Percentiles rank a stretch among this genome's conserved stretches.
Conservation (phyloP, 768 basidiomycete genomes). For the Tremella yokohamensis region DNA sequence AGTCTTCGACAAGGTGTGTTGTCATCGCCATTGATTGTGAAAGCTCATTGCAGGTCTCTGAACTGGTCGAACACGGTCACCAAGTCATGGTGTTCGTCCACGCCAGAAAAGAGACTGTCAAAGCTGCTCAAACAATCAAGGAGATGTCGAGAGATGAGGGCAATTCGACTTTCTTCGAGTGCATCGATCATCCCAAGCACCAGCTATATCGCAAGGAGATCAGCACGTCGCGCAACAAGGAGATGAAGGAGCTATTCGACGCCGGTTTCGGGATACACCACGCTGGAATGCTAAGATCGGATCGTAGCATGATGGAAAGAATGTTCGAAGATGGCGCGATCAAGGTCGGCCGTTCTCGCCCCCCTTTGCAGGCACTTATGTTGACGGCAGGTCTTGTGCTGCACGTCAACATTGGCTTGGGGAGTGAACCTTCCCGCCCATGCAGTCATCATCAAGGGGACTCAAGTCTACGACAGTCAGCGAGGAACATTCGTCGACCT, state of each 20-base stretch:
- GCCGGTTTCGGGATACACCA: conserved; percentile 95
- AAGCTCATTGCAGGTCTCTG: conserved; percentile 58
- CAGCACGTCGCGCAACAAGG: conserved; percentile 80
- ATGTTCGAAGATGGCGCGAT: conserved; percentile 87
- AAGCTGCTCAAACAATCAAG: conserved; percentile 73
- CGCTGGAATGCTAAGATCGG: conserved; percentile 92
- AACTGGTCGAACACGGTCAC: conserved; percentile 83
- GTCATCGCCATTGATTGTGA: neutral
- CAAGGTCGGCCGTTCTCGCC: conserved; percentile 60
- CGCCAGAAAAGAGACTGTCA: conserved; percentile 95
- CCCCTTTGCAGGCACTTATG: neutral
- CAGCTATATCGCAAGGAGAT: conserved; percentile 72
- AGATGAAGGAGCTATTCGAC: conserved; percentile 93
- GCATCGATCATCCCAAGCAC: conserved; percentile 74
- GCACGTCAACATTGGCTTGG: conserved; percentile 98
- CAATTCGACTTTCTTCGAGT: conserved; percentile 70
- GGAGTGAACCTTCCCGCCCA: conserved; percentile 98
- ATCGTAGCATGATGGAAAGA: conserved; percentile 90
- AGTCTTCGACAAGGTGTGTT: conserved; percentile 68
- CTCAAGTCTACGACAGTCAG: conserved; percentile 87
- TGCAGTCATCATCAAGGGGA: conserved; percentile 96
- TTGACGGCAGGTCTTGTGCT: conserved; percentile 75
- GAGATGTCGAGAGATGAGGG: conserved; percentile 74
- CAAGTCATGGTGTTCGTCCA: conserved; percentile 99
- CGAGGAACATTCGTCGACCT: conserved; percentile 88